Evolutionary conservation across 305 asterid genomes (phyloP), one percentile per base, ranked within the genome.

Genomic region (Fraxinus albicans): DNA sequence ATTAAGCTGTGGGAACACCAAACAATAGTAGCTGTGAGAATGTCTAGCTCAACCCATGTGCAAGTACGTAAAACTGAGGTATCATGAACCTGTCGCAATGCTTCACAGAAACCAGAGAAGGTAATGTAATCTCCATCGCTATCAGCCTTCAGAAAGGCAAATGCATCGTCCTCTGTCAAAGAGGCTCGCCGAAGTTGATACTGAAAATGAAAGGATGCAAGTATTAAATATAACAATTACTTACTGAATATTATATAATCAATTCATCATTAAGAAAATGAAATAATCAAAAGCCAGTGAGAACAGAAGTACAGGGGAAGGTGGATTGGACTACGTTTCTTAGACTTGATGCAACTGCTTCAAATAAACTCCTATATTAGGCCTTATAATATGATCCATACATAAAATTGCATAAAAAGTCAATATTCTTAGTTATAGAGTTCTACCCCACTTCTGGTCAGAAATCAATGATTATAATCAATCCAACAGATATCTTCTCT

Each of bases 91-190:
- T 92, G 96, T 38, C 94, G 87, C 42, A 96, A 76, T 60, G 98
- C 98, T 90, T 94, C 98, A 86, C 98, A 92, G 84, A 96, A 96
- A 81, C 92, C 98, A 2, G 87, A 58, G 89, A 83, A 92, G 13
- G 99, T 89, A 81, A 93, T 91, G 85, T 85, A 94, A 89, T 94
- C 97, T 74, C 95, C 94, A 12, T 88, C 86, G 65, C 91, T 90
- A 65, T 94, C 97, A 34, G 92, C 97, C 91, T 93, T 96, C 67
- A 96, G 89, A 80, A 92, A 93, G 77, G 93, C 97, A 85, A 92
- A 96, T 35, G 99, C 98, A 82, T 89, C 92, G 0, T 94, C 90
- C 86, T 91, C 97, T 4, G 98, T 94, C 88, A 94, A 85, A 1
- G 95, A 94, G 77, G 98, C 95, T 81, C 95, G 91, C 84, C 92